Evolutionary conservation across 73 alveolate genomes (phyloP).

Genomic region (Paraurostyla sp.): DNA sequence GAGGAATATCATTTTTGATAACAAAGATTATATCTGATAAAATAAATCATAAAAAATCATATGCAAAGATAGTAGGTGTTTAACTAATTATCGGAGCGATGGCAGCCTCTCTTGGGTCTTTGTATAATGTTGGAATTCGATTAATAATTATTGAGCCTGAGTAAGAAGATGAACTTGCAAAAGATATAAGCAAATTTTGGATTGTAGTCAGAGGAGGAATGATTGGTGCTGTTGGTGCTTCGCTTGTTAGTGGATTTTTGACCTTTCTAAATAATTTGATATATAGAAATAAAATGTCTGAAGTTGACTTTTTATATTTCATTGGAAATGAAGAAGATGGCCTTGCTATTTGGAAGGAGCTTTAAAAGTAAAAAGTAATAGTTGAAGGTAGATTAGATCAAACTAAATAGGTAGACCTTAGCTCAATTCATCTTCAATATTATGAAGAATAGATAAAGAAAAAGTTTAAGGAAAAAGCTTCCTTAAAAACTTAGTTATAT

Average conservation of each 20-base stretch:
- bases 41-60: not conserved
- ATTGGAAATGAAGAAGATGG: not conserved
- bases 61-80: too few relatives aligned
- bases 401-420: too few relatives aligned
- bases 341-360: not conserved
- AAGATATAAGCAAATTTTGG: not conserved
- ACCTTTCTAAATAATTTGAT: not conserved
- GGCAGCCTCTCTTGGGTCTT: not conserved
- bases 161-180: not conserved
- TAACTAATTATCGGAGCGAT: not conserved
- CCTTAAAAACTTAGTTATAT: too few relatives aligned
- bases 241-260: not conserved
- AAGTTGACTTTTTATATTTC: not conserved
- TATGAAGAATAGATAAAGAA: too few relatives aligned
- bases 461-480: too few relatives aligned
- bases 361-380: not conserved
- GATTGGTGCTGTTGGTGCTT: not conserved
- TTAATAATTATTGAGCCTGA: too few relatives aligned
- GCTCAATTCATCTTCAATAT: too few relatives aligned
- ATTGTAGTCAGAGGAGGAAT: not conserved
- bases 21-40: not conserved
- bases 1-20: not conserved
- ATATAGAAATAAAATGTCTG: not conserved
- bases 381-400: not conserved
- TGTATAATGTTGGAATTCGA: too few relatives aligned